Conservation (phyloP, 1,284 basidiomycete species). For the Apiotrichum laibachii region DNA sequence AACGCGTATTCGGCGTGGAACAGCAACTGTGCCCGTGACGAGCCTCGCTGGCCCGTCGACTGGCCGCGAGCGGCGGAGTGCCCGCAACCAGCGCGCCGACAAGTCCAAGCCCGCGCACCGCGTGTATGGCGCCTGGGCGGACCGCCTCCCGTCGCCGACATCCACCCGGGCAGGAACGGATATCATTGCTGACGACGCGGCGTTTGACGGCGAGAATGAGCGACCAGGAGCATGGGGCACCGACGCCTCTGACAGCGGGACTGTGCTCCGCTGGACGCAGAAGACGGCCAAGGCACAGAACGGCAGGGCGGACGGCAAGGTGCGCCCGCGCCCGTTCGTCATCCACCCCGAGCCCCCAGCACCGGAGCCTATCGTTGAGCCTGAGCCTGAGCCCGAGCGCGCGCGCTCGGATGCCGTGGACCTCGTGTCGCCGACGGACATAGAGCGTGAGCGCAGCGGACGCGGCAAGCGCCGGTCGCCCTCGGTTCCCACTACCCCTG, state of each 20-base stretch:
- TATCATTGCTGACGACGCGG: conserved; percentile 7
- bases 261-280: conserved; percentile 10
- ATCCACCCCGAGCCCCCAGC: not conserved
- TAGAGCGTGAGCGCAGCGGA: not conserved
- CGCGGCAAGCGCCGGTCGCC: not conserved
- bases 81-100: conserved; percentile 27
- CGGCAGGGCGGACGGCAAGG: not conserved
- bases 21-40: not conserved
- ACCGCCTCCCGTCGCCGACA: conserved; percentile 1
- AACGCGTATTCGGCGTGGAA: conserved; percentile 56
- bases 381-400: not conserved
- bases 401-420: conserved; percentile 17
- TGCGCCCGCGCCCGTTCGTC: conserved; percentile 1
- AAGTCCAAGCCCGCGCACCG: conserved; percentile 18
- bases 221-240: conserved; percentile 15
- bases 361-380: not conserved
- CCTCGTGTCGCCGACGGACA: conserved; percentile 9
- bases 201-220: conserved; percentile 21
- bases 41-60: not conserved
- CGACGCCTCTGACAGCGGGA: not conserved
- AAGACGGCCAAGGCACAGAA: not conserved
- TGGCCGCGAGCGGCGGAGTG: conserved; percentile 43
- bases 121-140: conserved; percentile 53
- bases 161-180: no score
- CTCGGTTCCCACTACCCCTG: not conserved